Conservation (phyloP, 768 basidiomycete species). For the Naganishia randhawae region DNA sequence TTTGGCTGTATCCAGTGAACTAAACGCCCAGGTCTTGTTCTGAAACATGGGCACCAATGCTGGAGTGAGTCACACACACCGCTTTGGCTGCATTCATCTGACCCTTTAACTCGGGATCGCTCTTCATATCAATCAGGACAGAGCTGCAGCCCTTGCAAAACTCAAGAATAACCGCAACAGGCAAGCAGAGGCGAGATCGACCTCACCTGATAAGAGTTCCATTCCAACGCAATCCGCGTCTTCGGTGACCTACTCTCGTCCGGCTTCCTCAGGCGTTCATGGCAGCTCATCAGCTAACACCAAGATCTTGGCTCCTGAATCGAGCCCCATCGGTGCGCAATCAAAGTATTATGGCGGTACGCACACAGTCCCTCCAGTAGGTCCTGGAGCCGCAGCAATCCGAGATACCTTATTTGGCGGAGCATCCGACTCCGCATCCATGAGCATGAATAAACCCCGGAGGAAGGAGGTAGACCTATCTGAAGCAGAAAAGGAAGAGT, state of each 20-base stretch:
- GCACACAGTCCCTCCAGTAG: neutral
- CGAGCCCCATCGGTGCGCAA: slow-evolving; percentile 19
- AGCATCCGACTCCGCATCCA: slow-evolving; percentile 6
- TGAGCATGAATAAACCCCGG: slow-evolving; percentile 8
- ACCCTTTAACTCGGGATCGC: too few relatives aligned
- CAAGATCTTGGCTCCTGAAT: slow-evolving; percentile 23
- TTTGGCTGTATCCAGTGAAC: neutral
- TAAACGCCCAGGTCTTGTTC: neutral
- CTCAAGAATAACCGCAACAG: neutral
- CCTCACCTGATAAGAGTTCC: neutral
- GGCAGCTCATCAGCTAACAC: neutral
- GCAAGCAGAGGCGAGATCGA: neutral
- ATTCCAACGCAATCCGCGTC: neutral
- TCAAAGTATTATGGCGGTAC: slow-evolving; percentile 19
- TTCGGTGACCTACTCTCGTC: neutral
- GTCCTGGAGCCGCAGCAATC: slow-evolving; percentile 10
- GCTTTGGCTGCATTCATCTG: neutral
- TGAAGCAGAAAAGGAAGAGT: neutral
- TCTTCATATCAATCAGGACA: neutral
- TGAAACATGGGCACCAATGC: neutral
- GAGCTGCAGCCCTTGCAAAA: slow-evolving; percentile 3
- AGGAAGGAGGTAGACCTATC: neutral
- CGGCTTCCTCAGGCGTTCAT: neutral
- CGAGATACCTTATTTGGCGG: slow-evolving; percentile 12
- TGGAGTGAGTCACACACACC: neutral